Evolutionary conservation across 2,329 filamentous ascomycete species (phyloP).

Genomic region (Phoma herbarum): DNA sequence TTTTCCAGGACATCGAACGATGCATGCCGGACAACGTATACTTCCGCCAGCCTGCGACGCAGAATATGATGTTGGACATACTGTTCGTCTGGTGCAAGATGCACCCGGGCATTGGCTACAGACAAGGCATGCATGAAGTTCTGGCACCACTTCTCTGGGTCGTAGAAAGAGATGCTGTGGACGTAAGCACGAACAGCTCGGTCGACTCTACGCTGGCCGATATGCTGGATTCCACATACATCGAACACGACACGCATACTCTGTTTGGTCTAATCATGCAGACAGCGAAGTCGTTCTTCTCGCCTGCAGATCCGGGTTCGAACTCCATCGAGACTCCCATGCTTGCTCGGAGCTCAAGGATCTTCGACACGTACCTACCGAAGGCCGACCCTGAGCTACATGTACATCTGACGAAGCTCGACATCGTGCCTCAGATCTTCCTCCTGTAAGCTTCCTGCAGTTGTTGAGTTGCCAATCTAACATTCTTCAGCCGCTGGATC

Average conservation of each 20-base stretch:
- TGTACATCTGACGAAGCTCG: conserved; percentile 79
- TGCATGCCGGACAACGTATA: conserved; percentile 89
- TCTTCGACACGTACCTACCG: conserved; percentile 82
- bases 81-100: conserved; percentile 95
- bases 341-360: conserved; percentile 82
- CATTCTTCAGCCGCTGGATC: conserved; percentile 78
- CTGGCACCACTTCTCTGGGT: conserved; percentile 89
- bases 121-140: conserved; percentile 99
- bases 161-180: conserved; percentile 80
- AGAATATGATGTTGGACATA: conserved; percentile 84
- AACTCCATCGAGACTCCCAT: conserved; percentile 69
- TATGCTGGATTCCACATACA: conserved; percentile 74
- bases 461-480: conserved; percentile 28
- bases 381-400: conserved; percentile 85
- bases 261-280: conserved; percentile 91
- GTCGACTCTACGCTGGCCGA: conserved; percentile 42
- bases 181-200: conserved; percentile 48
- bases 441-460: conserved; percentile 71
- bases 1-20: conserved; percentile 91
- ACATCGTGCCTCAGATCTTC: conserved; percentile 96
- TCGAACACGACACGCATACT: conserved; percentile 91
- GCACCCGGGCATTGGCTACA: conserved; percentile 85
- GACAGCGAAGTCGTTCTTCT: conserved; percentile 84
- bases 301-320: conserved; percentile 62
- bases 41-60: conserved; percentile 81